Evolutionary conservation across 2,329 filamentous ascomycete genomes (phyloP), one percentile per base, ranked within the genome.

Genomic region (Ophiostoma quercus): DNA sequence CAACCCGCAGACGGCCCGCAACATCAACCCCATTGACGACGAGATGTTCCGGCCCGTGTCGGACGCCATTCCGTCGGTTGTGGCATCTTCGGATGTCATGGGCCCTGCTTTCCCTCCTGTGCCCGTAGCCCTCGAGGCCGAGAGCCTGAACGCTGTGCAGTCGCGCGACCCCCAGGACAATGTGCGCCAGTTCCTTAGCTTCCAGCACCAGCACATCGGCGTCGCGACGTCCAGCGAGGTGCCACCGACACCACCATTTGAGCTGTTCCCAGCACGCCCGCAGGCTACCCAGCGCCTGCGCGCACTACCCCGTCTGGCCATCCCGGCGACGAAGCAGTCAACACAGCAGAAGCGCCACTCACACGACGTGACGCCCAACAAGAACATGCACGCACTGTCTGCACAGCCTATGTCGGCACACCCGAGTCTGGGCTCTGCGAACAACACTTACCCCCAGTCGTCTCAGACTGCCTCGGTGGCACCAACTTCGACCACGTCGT

Each of bases 21-120:
- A 85, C 29, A 78, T 87, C 73, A 85, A 87, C 19, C 83, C 76
- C 75, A 14, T 62, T 43, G 68, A 60, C n/a, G 87, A 83, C 70
- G 80, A 87, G 71, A 78, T 81, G 5, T 79, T 85, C 73, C 87
- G 90, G 62, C 91, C 92, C 12, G 82, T 88, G 34, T 94, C 92
- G 6, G 90, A 95, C 74, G 87, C 87, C 25, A 86, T 90, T 3
- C 91, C 91, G 11, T 97, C 94, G 1, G 84, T 97, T 11, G 90
- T 96, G 68, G 94, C 94, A 34, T 97, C 94, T 0, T 97, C 94
- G 1, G 94, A 97, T 79, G 85, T 96, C 12, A 85, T 98, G 73
- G 94, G 93, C 2, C 90, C 91, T 47, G 79, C 77, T 66, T 77
- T 88, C 14, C 43, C 69, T 16, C 32, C 69, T 9, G 84, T 90